Conservation (phyloP, 2,329 filamentous ascomycete species). For the Aspergillus tubingensis region DNA sequence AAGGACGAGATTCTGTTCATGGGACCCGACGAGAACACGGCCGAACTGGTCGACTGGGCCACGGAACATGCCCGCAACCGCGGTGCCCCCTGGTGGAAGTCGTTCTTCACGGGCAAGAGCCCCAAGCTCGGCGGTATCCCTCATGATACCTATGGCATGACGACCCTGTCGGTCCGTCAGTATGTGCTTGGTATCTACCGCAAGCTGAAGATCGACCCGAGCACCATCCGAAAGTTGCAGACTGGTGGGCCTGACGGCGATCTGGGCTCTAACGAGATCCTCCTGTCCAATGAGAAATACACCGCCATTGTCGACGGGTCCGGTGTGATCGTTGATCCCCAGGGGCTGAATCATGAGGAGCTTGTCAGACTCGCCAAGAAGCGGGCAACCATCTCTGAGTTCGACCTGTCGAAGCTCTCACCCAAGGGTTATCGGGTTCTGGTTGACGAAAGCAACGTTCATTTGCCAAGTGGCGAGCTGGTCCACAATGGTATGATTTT, state of each 20-base stretch:
- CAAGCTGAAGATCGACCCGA: constrained; percentile 86
- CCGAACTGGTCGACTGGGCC: constrained; percentile 97
- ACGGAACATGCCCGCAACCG: constrained; percentile 86
- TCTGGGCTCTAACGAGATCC: constrained; percentile 94
- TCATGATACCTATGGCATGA: constrained; percentile 97
- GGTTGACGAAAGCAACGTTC: constrained; percentile 86
- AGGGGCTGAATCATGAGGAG: constrained; percentile 82
- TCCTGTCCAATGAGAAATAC: constrained; percentile 94
- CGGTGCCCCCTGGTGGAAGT: constrained; percentile 98
- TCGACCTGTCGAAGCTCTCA: constrained; percentile 82
- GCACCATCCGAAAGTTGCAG: constrained; percentile 87
- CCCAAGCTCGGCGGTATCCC: constrained; percentile 94
- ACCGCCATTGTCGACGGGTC: constrained; percentile 93
- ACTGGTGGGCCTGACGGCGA: constrained; percentile 97
- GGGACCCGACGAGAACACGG: constrained; percentile 98
- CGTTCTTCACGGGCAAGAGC: constrained; percentile 99
- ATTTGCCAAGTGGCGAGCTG: constrained; percentile 81
- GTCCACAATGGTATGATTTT: constrained; percentile 91
- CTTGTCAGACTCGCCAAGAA: constrained; percentile 80
- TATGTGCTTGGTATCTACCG: constrained; percentile 97
- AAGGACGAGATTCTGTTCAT: constrained; percentile 98
- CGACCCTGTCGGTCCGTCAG: constrained; percentile 91
- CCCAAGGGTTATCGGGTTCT: constrained; percentile 86
- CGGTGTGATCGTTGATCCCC: constrained; percentile 89
- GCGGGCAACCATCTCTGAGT: constrained; percentile 86